Evolutionary conservation across 2,329 filamentous ascomycete species (phyloP), one percentile per base, ranked within the genome.

Genomic region (Colletotrichum ledebouriae): DNA sequence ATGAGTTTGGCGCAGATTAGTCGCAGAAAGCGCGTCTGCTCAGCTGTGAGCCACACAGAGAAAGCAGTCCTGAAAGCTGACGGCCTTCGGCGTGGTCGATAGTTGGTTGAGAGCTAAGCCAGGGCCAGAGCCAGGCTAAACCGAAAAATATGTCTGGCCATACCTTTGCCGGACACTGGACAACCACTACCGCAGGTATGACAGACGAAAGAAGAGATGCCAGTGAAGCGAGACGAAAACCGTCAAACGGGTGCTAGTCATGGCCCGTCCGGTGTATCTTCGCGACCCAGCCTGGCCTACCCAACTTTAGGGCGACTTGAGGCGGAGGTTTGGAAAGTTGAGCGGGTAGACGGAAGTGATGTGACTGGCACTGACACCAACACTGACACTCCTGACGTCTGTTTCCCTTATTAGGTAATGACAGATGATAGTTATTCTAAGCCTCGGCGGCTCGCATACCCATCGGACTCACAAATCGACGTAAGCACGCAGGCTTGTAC

Each of bases 311-410:
- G n/a, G 7, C n/a, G 50, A 39, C 11, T 39, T 39, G 37, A 15
- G 37, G 37, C 37, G 37, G 37, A 39, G 9, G 10, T 25, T 15
- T 10, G 22, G 29, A 15, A 20, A 13, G 29, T 29, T 29, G 29
- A 6, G 29, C 13, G n/a, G 49, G 22, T 25, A 52, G 49, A 34
- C 29, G 49, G 25, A 52, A 25, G 22, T 29, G 25, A 52, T 52
- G 49, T 52, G 49, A 52, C n/a, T 34, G 49, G 34, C 49, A 52
- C 11, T 52, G 49, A n/a, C 25, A 58, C n/a, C 29, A 41, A 33
- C 47, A 13, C 37, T 37, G 34, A 52, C 63, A 20, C 25, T 37
- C 56, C 44, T 50, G 44, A 41, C 37, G 64, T 58, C 52, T 57
- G 34, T 57, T 52, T 12, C 12, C 29, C 22, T 29, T 15, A 20